Evolutionary conservation across 2,329 filamentous ascomycete species (phyloP), one percentile per base, ranked within the genome.

Genomic region (Ceratocystis lukuohia): DNA sequence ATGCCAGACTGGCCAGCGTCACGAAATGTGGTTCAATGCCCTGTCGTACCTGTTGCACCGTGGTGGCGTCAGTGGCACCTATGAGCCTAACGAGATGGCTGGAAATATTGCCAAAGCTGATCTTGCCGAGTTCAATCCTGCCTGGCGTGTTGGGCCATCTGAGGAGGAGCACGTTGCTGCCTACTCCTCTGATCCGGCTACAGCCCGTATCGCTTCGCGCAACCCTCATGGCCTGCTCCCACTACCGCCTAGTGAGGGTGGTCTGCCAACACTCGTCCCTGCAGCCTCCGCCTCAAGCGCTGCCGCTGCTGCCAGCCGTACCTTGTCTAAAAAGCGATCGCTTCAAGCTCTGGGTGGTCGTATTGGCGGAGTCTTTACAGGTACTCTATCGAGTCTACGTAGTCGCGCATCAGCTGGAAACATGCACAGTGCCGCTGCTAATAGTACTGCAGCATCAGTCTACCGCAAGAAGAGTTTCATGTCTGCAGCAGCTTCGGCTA

Each of bases 11-110:
- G 89, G 91, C 46, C 91, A 96, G 74, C 84, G 94, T 68, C 94
- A 99, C 73, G 94, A 99, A 78, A 97, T 92, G 0, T 99, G 94
- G 94, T 96, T 94, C 81, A 97, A 97, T 73, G 92, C 94, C 0
- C 80, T 99, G 65, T 96, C 91, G 1, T 99, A 99, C 74, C 82
- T 99, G 15, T 82, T 97, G 45, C 81, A 96, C 37, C 86, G 92
- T 59, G 91, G 87, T 30, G 81, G 84, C 41, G 79, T 82, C 22
- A 86, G 88, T 46, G 82, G 79, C n/a, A 61, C 37, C 1, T 66
- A 66, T 41, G 81, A 83, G 64, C 78, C 82, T 5, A 83, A 85
- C 70, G 86, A 81, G 69, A 76, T 82, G 68, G 80, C 79, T 0
- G 80, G 79, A 48, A 79, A 80, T 69, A 80, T 87, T 64, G 84